Base-by-base conservation (phyloP, 495 filamentous ascomycete genomes). In the Podospora pseudocomata region DNA sequence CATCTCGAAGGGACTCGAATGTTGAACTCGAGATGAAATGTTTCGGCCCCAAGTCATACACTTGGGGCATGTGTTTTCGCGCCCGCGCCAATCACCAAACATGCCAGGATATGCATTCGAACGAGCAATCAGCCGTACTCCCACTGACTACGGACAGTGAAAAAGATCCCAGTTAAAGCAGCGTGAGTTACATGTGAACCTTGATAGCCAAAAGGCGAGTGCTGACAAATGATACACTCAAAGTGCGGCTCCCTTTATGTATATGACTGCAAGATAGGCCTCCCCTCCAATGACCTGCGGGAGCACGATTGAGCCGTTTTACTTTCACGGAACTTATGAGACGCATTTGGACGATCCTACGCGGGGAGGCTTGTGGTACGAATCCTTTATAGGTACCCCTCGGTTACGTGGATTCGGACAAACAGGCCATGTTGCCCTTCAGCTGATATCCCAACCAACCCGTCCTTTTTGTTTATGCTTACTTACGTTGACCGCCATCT, bases 161-260 rank as follows among this genome's bases (percentile, higher is more conserved):
- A 49, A 5, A 11, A 16, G 39, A 13, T 9, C 15, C 39, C 13
- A 2, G 39, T 49, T 16, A 49, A 11, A 49, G 39, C 39, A 49
- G 39, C 39, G 39, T 11, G 6, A 49, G 39, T 49, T 16, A 63
- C 18, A 11, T 13, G 58, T 56, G 63, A 9, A 69, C 67, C 67
- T 69, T 69, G 67, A 69, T 65, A 63, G 67, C 11, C 59, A 67
- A 30, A 16, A 2, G 32, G 15, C 39, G 4, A 44, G 32, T 9
- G 49, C 20, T 39, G 19, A 26, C 53, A 16, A 11, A 20, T 9
- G 19, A 49, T 27, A 66, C 49, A 34, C 60, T 59, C 4, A 6
- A 49, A 49, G 39, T 49, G 39, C 39, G 39, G 39, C 39, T 49
- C 39, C 39, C 39, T 49, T 13, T 49, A 32, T 32, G 23, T 23